These are phyloP conservation scores for Saccharomyces hybrid DNA, from an alignment of 1,139 yeast genomes.

Conservation along the genomic window DNA sequence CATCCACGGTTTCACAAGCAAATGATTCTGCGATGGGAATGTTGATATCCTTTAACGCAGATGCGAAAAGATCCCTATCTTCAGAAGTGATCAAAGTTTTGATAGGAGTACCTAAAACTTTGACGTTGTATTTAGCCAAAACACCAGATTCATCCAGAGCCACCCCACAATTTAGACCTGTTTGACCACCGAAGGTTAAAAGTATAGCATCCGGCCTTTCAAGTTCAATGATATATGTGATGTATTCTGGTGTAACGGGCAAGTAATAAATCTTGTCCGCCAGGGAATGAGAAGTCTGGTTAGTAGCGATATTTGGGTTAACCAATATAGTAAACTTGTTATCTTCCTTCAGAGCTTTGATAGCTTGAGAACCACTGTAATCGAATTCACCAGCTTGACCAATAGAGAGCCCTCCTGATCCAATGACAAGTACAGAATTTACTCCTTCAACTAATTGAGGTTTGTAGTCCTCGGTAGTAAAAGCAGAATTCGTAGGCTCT, in stretches of 20 bases:
- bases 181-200: constrained; percentile 97
- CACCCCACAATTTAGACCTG: constrained; percentile 93
- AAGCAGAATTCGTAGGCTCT: constrained; percentile 24
- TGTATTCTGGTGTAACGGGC: constrained; percentile 95
- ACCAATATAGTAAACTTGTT: constrained; percentile 77
- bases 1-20: constrained; percentile 90
- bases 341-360: constrained; percentile 90
- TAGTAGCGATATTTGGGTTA: constrained; percentile 96
- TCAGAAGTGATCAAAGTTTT: constrained; percentile 91
- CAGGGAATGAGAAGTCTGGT: constrained; percentile 90
- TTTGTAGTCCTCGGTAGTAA: constrained; percentile 22
- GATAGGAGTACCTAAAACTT: constrained; percentile 95
- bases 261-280: constrained; percentile 93
- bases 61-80: constrained; percentile 92
- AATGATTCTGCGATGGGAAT: constrained; percentile 95
- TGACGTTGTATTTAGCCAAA: constrained; percentile 80
- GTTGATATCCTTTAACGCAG: constrained; percentile 86
- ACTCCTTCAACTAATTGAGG: constrained; percentile 65
- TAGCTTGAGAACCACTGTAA: constrained; percentile 96
- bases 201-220: constrained; percentile 95
- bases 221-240: constrained; percentile 86
- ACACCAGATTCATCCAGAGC: constrained; percentile 90
- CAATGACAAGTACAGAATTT: constrained; percentile 81
- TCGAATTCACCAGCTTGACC: constrained; percentile 99
- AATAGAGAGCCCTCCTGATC: constrained; percentile 95